Conservation (phyloP, 371 early-diverging fungal species). For the Mortierella polycephala region DNA sequence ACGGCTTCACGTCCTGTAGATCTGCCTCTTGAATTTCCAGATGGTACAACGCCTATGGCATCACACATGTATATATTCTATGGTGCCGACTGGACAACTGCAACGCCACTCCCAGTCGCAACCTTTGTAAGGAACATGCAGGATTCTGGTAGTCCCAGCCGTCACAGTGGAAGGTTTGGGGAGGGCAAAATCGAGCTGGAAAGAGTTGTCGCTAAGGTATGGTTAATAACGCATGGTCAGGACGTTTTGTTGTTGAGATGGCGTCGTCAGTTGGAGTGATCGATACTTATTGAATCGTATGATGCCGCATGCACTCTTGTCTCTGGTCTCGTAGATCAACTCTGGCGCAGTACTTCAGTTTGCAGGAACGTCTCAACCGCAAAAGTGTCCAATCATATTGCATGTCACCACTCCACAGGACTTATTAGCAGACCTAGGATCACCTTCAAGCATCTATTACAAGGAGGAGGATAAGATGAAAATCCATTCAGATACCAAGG, state of each 20-base stretch:
- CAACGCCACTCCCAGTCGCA: constrained; percentile 58
- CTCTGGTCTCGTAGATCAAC: constrained; percentile 24
- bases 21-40: constrained; percentile 77
- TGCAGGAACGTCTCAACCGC: constrained; percentile 27
- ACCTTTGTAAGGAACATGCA: constrained; percentile 36
- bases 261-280: too few relatives aligned
- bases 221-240: neutral
- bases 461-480: constrained; percentile 82
- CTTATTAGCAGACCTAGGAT: constrained; percentile 75
- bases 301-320: neutral
- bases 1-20: constrained; percentile 45
- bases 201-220: constrained; percentile 63
- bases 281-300: neutral
- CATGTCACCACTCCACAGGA: constrained; percentile 72
- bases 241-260: too few relatives aligned
- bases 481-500: constrained; percentile 64
- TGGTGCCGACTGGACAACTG: constrained; percentile 63
- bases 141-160: constrained; percentile 35
- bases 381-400: constrained; percentile 55
- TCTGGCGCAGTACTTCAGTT: constrained; percentile 41
- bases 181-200: constrained; percentile 61
- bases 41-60: constrained; percentile 81
- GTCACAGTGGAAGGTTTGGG: constrained; percentile 33
- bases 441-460: constrained; percentile 69
- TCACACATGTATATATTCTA: constrained; percentile 69